Evolutionary conservation across 139 green algal genomes (phyloP).

Genomic region (Nannochloris sp.): DNA sequence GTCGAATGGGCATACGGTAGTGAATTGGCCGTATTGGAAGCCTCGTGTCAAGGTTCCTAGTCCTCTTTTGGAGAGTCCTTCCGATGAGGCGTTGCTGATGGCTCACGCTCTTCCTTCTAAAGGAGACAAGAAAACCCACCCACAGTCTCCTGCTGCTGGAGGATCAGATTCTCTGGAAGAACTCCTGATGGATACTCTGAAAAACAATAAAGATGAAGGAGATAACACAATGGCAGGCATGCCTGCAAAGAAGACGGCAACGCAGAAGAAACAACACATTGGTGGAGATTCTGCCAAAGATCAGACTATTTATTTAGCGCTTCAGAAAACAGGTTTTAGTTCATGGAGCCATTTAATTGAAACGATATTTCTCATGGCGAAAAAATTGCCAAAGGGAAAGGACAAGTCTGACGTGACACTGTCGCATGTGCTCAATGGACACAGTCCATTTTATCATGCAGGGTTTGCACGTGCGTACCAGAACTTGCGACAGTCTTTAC

Average conservation of each 20-base stretch:
- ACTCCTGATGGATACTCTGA: not conserved
- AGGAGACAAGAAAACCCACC: too few relatives aligned
- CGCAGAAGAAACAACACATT: not conserved
- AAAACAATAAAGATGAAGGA: not conserved
- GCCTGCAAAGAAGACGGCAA: not conserved
- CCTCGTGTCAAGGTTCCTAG: not conserved
- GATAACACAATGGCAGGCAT: not conserved
- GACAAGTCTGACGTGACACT: not conserved
- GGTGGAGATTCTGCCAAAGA: not conserved
- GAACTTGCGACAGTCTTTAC: not conserved
- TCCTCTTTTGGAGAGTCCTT: not conserved
- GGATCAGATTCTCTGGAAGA: not conserved
- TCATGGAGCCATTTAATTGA: not conserved
- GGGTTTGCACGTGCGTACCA: constrained; percentile 13
- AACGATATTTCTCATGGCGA: not conserved
- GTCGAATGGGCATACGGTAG: not conserved
- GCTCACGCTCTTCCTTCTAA: not conserved
- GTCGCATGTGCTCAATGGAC: constrained; percentile 9
- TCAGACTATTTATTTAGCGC: not conserved
- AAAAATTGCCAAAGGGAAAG: not conserved
- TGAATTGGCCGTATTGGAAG: not conserved
- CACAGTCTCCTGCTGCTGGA: too few relatives aligned
- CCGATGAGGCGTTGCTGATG: not conserved
- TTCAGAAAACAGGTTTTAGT: not conserved
- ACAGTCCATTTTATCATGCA: constrained; percentile 7